phyloP scores from a whole-genome alignment of 371 early-diverging fungal genomes.

The Fennellomyces sp. region DNA sequence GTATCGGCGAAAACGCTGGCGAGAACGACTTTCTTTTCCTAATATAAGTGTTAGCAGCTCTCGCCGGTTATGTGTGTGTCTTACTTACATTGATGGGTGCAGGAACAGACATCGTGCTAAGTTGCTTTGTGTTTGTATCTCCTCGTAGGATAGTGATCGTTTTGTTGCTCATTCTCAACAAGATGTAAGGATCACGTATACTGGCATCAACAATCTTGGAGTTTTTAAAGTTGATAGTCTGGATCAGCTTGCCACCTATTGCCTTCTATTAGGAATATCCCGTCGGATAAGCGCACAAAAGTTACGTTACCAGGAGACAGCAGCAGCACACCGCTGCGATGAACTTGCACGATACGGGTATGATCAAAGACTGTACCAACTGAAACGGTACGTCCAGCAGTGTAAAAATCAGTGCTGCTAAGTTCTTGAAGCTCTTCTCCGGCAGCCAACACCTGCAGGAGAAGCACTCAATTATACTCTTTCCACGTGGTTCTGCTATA shows the following conservation, averaged over 20 bases:
- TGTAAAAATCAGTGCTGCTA: conserved; percentile 75
- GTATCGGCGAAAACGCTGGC: conserved; percentile 67
- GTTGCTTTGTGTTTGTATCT: conserved; percentile 53
- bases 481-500: no score
- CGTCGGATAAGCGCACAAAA: no score
- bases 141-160: conserved; percentile 63
- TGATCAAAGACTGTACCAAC: conserved; percentile 69
- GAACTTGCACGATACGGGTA: conserved; percentile 80
- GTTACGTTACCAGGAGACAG: conserved; percentile 60
- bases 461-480: no score
- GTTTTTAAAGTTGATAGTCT: conserved; percentile 66
- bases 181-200: conserved; percentile 81
- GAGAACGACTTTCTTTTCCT: conserved; percentile 44
- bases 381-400: conserved; percentile 75
- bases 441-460: conserved; percentile 67
- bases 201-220: conserved; percentile 70
- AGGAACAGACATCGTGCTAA: conserved; percentile 38
- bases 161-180: conserved; percentile 71
- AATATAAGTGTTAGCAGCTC: not conserved
- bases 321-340: conserved; percentile 70
- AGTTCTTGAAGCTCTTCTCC: conserved; percentile 88
- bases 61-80: not conserved
- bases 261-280: not conserved
- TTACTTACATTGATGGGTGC: conserved; percentile 42
- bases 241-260: conserved; percentile 62